A percentile compares a stretch with the other conserved stretches of the same genome.
phyloP scores from a whole-genome alignment of 1,139 yeast species.

The Suhomyces atakaporum region DNA sequence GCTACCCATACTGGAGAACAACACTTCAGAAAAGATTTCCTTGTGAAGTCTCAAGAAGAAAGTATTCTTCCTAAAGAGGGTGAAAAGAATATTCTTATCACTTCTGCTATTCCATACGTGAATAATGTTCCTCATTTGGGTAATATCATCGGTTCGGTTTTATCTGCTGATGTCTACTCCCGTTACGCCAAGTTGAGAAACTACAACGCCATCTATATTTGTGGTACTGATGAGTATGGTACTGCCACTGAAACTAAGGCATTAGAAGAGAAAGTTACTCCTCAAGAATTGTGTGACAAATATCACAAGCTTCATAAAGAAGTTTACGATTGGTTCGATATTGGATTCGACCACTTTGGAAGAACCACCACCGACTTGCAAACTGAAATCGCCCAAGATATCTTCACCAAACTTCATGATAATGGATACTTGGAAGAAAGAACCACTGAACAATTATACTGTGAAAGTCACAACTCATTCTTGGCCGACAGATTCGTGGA shows the following conservation, averaged over 20 bases:
- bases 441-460: conserved; percentile 84
- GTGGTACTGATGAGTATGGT: conserved; percentile 99
- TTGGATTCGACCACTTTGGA: conserved; percentile 92
- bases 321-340: conserved; percentile 95
- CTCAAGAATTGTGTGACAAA: conserved; percentile 85
- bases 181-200: conserved; percentile 89
- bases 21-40: conserved; percentile 45
- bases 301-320: conserved; percentile 83
- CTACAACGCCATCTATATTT: conserved; percentile 78
- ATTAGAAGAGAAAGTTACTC: conserved; percentile 86
- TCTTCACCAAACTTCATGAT: conserved; percentile 70
- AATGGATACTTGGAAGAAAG: conserved; percentile 84
- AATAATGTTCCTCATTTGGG: conserved; percentile 98
- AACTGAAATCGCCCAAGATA: conserved; percentile 94
- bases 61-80: conserved; percentile 58
- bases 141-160: conserved; percentile 91
- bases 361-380: conserved; percentile 92
- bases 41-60: conserved; percentile 38
- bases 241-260: conserved; percentile 99
- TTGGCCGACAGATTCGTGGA: conserved; percentile 96
- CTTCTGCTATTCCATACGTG: conserved; percentile 96
- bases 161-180: conserved; percentile 91
- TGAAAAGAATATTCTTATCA: conserved; percentile 80
- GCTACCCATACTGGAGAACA: conserved; percentile 60
- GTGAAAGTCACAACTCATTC: conserved; percentile 86